Conservation (phyloP, 352 stramenopile genomes). For the Nannochloropsis limnetica region DNA sequence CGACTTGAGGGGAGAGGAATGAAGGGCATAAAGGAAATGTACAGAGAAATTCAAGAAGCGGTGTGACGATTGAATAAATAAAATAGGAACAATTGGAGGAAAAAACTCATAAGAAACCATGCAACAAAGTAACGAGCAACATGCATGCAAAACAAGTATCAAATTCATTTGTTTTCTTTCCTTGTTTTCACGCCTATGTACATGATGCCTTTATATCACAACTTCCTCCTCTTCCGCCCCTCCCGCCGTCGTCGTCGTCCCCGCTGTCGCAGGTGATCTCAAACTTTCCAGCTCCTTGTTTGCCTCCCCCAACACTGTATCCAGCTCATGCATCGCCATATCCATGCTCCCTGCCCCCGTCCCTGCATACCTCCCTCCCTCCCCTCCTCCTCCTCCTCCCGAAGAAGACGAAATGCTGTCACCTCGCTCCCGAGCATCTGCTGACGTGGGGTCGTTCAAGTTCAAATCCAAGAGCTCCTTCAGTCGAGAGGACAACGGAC, state of each 20-base stretch:
- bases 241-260: neutral
- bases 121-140: neutral
- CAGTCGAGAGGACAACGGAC: neutral
- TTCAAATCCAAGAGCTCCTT: conserved; percentile 5
- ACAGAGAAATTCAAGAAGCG: neutral
- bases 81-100: neutral
- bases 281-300: neutral
- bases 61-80: too few species aligned
- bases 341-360: neutral
- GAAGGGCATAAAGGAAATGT: neutral
- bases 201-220: conserved; percentile 10
- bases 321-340: neutral
- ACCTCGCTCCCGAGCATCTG: neutral
- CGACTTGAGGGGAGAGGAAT: neutral
- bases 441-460: neutral
- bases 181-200: neutral
- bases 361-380: neutral
- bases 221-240: neutral
- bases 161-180: neutral
- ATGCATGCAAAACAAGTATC: too few species aligned
- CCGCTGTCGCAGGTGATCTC: neutral
- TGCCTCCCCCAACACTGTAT: neutral
- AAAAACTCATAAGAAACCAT: neutral
- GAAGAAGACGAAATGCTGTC: neutral
- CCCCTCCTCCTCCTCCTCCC: neutral